These are phyloP conservation scores for Hyphopichia fennica DNA, from an alignment of 1,139 yeast species.

Conservation along the genomic window DNA sequence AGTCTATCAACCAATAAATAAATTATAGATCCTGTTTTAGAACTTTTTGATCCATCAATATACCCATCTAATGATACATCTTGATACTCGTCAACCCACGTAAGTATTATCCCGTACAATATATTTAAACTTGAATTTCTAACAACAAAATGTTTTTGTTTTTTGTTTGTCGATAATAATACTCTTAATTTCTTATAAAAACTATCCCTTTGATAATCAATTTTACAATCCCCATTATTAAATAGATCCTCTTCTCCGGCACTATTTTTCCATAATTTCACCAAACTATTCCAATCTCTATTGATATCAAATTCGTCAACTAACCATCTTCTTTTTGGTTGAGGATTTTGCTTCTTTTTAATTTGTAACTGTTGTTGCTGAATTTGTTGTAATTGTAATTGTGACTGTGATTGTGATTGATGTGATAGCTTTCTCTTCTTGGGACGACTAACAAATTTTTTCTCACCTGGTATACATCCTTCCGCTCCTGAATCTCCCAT, in stretches of 20 bases:
- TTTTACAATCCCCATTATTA: slow-evolving; percentile 7
- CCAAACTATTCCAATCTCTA: slow-evolving; percentile 53
- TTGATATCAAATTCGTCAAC: slow-evolving; percentile 57
- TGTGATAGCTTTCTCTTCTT: slow-evolving; percentile 15
- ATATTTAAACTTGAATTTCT: slow-evolving; percentile 59
- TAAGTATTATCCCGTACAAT: slow-evolving; percentile 56
- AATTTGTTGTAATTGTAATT: not conserved
- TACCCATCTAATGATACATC: slow-evolving; percentile 18
- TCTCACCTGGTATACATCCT: slow-evolving; percentile 61
- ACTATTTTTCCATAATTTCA: slow-evolving; percentile 40
- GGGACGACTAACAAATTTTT: slow-evolving; percentile 27
- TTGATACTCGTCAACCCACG: slow-evolving; percentile 48
- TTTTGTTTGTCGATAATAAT: slow-evolving; percentile 25
- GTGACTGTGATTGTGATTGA: not conserved
- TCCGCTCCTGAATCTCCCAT: slow-evolving; percentile 56
- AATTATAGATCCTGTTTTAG: slow-evolving; percentile 45
- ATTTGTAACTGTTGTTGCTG: not conserved
- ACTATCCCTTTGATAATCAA: slow-evolving; percentile 26
- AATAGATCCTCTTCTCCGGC: slow-evolving; percentile 14
- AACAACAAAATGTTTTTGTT: slow-evolving; percentile 57
- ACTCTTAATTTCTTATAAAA: slow-evolving; percentile 33
- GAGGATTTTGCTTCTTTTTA: slow-evolving; percentile 14
- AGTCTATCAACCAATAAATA: slow-evolving; percentile 57
- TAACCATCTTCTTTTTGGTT: slow-evolving; percentile 53
- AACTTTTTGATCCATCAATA: not conserved